A percentile compares a stretch with the other conserved stretches of the same genome.
These are phyloP conservation scores for Phyllosticta paracitricarpa DNA, from an alignment of 2,329 filamentous ascomycete genomes.

Conservation along the genomic window DNA sequence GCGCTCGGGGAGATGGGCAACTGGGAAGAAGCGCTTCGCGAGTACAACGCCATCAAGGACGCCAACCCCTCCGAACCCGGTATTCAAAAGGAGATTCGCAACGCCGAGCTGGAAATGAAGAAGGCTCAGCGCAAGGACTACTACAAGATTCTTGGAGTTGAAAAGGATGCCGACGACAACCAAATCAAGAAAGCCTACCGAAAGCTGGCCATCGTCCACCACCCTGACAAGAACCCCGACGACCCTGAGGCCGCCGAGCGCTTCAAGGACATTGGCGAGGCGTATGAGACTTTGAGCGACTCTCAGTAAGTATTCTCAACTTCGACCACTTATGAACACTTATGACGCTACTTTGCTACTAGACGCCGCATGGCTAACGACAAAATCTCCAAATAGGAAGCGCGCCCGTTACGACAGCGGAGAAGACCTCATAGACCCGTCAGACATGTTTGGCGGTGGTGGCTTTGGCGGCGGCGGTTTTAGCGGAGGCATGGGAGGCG, in stretches of 20 bases:
- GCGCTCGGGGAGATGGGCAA: conserved; percentile 73
- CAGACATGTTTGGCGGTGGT: conserved; percentile 68
- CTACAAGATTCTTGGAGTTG: conserved; percentile 89
- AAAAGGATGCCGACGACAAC: conserved; percentile 72
- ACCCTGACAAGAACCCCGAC: conserved; percentile 95
- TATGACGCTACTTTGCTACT: background rate
- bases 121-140: conserved; percentile 97
- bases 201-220: conserved; percentile 85
- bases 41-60: conserved; percentile 81
- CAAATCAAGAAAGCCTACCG: conserved; percentile 97
- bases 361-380: background rate
- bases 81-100: conserved; percentile 74
- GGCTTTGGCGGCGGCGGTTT: conserved; percentile 28
- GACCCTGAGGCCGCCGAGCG: conserved; percentile 75
- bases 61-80: conserved; percentile 70
- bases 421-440: conserved; percentile 78
- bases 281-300: conserved; percentile 91
- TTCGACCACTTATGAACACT: background rate
- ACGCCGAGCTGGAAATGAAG: conserved; percentile 90
- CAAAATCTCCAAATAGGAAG: conserved; percentile 49
- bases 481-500: conserved; percentile 40
- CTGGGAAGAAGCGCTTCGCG: conserved; percentile 85
- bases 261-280: conserved; percentile 97
- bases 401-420: conserved; percentile 84
- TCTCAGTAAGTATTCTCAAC: conserved; percentile 57